Base-by-base conservation (phyloP, 176 grass and related monocot genomes). In the Avena eriantha region DNA sequence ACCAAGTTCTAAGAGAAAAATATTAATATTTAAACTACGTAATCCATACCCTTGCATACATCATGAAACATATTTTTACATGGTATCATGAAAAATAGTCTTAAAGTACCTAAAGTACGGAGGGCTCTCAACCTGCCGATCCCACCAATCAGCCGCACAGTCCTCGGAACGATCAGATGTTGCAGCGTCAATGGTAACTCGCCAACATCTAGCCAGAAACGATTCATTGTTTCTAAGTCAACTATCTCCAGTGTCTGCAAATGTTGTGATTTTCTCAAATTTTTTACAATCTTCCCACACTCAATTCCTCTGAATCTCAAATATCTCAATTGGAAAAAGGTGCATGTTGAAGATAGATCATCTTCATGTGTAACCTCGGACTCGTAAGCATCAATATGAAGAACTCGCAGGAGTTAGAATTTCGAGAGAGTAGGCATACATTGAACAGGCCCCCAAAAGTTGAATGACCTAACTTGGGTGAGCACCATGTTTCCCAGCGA, bases 181-280 rank as follows among this genome's bases (percentile, higher is more conserved):
- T 2, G 16, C 54, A 89, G 3, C 0, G 29, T 54, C 0, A 1
- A 17, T 0, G 73, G 73, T 2, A 79, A 24, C 15, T 21, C 1
- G 0, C 3, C 0, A 54, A 67, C 14, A 24, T 64, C 56, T 11
- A 77, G 5, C 18, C 0, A 0, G 2, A 45, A 17, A 24, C 3
- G 2, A 1, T 50, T 11, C 22, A 12, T n/a, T n/a, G 7, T 29
- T 5, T 64, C 60, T 64, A 4, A 3, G 3, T 18, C 29, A 9
- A 39, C 9, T 47, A 79, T 29, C 9, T 89, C 60, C 71, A 89
- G 23, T 12, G 73, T 84, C 55, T 79, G 6, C 41, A 84, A 58
- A 33, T 88, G n/a, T 26, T 66, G 31, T 16, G 69, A 71, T 22
- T 78, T 56, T 4, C 1, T 13, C 19, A 79, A 11, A 10, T 79